Evolutionary conservation across 2,329 filamentous ascomycete species (phyloP).

Genomic region (Monosporascus sp.): DNA sequence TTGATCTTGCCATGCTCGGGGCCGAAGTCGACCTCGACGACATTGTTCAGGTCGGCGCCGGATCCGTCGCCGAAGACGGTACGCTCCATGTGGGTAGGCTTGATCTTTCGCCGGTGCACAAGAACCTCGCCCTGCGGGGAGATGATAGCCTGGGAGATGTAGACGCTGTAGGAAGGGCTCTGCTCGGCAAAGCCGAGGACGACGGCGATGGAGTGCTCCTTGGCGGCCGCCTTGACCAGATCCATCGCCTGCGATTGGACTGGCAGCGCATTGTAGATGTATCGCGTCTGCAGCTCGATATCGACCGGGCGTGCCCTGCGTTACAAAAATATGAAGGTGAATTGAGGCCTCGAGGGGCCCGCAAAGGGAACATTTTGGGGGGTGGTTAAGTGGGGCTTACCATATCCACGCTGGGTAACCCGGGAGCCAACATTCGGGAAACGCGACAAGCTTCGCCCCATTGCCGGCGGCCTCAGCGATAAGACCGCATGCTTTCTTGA

Average conservation of each 20-base stretch:
- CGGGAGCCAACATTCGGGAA: constrained; percentile 39
- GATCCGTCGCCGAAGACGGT: constrained; percentile 43
- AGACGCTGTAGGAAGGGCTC: constrained; percentile 30
- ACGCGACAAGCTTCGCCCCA: constrained; percentile 42
- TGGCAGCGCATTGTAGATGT: constrained; percentile 28
- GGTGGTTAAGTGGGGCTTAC: constrained; percentile 12
- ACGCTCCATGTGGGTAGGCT: constrained; percentile 48
- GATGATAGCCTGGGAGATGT: constrained; percentile 43
- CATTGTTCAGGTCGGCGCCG: constrained; percentile 32
- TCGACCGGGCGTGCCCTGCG: constrained; percentile 28
- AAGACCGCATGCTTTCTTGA: constrained; percentile 43
- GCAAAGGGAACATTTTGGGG: too few relatives aligned
- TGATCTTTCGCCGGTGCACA: constrained; percentile 42
- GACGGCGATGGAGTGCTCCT: constrained; percentile 34
- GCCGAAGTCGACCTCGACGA: constrained; percentile 34
- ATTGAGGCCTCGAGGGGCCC: background rate
- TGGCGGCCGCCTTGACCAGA: constrained; percentile 27
- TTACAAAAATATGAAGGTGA: background rate
- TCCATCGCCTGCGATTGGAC: constrained; percentile 31
- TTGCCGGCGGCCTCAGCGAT: constrained; percentile 43
- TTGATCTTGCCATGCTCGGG: constrained; percentile 17
- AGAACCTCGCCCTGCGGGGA: constrained; percentile 33
- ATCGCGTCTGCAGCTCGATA: constrained; percentile 22
- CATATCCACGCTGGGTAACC: constrained; percentile 41
- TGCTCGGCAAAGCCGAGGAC: constrained; percentile 39